Percentiles rank a stretch among this genome's conserved stretches.
These are phyloP conservation scores for Metschnikowia similis DNA, from an alignment of 805 yeast genomes.

Conservation along the genomic window DNA sequence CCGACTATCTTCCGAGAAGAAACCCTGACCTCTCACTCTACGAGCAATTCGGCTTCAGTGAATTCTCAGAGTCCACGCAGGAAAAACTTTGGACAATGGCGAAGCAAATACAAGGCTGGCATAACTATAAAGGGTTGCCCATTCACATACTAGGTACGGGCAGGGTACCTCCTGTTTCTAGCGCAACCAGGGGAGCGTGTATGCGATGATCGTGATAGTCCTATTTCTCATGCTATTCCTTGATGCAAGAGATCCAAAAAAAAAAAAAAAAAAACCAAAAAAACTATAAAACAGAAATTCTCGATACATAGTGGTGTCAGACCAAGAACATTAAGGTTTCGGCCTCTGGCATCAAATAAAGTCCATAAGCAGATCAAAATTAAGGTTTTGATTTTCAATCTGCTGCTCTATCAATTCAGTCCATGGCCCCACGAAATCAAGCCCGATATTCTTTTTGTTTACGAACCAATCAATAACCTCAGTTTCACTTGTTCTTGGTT, in stretches of 20 bases:
- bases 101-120: constrained; percentile 27
- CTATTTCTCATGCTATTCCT: not conserved
- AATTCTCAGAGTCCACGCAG: constrained; percentile 12
- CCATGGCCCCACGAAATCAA: constrained; percentile 64
- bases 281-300: no score
- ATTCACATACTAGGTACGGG: constrained; percentile 17
- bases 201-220: not conserved
- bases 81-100: constrained; percentile 19
- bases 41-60: constrained; percentile 10
- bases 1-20: not conserved
- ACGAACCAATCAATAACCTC: constrained; percentile 44
- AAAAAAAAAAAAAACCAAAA: not conserved
- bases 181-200: not conserved
- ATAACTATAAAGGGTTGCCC: constrained; percentile 18
- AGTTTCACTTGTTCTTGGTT: constrained; percentile 26
- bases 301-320: no score
- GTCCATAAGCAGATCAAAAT: constrained; percentile 7
- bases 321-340: not conserved
- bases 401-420: constrained; percentile 76
- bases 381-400: constrained; percentile 25
- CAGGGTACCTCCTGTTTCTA: not conserved
- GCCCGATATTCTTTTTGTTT: constrained; percentile 31
- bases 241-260: not conserved
- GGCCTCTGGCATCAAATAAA: not conserved
- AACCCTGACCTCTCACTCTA: constrained; percentile 4